Percentiles rank a stretch among this genome's conserved stretches.
These are phyloP conservation scores for Entophlyctis luteolus DNA, from an alignment of 192 early-diverging fungal genomes.

Conservation along the genomic window DNA sequence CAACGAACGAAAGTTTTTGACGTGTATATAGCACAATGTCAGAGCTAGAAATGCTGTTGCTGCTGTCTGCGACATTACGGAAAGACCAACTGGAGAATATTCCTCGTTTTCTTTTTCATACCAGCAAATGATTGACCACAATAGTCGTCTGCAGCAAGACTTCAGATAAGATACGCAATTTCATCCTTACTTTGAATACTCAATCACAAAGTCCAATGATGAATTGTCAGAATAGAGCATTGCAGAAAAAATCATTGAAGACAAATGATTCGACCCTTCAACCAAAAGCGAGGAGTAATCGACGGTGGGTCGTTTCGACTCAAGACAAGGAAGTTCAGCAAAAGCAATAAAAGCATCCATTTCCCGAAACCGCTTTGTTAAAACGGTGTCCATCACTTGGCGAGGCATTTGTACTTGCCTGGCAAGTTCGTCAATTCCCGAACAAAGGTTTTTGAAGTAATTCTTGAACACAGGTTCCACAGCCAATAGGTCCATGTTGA, in stretches of 20 bases:
- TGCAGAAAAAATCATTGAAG: constrained; percentile 28
- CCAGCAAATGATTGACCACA: constrained; percentile 46
- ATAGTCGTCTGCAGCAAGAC: constrained; percentile 29
- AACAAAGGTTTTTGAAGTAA: constrained; percentile 45
- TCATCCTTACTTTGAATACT: constrained; percentile 33
- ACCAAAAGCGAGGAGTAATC: constrained; percentile 28
- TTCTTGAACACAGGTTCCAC: constrained; percentile 42
- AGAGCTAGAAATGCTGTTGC: constrained; percentile 41
- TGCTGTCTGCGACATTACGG: constrained; percentile 35
- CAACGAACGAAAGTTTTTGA: constrained; percentile 22
- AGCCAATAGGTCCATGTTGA: constrained; percentile 45
- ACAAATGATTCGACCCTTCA: constrained; percentile 37
- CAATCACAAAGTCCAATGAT: constrained; percentile 19
- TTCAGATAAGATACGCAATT: neutral
- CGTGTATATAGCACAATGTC: constrained; percentile 27
- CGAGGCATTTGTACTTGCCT: constrained; percentile 50
- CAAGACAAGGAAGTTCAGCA: constrained; percentile 38
- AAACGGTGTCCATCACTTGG: constrained; percentile 45
- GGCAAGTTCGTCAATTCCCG: constrained; percentile 49
- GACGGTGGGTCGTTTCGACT: constrained; percentile 17
- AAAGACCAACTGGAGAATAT: neutral
- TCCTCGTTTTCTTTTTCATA: constrained; percentile 24
- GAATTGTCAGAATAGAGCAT: neutral
- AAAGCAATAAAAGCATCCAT: constrained; percentile 45
- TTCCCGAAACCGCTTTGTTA: constrained; percentile 38